Base-by-base conservation (phyloP, 352 stramenopile genomes). In the Globisporangium iwayamae region DNA sequence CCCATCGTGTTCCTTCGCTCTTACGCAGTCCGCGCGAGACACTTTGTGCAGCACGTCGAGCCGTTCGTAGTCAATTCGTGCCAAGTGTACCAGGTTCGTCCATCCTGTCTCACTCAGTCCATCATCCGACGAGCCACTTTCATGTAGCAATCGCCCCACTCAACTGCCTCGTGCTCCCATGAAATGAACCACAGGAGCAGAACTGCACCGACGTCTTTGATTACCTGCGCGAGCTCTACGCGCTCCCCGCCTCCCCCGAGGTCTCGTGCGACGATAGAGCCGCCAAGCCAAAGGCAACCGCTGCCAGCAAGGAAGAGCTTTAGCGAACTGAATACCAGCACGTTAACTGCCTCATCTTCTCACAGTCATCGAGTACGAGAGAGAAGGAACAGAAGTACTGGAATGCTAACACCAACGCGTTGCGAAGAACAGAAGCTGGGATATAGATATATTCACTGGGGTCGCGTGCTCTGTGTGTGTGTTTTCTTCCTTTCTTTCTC, bases 41-140 rank as follows among this genome's bases (percentile, higher is more conserved):
- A 86, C 45, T 89, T 90, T 63, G 76, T 90, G 46, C 66, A 81
- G 60, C 77, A 86, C 63, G 75, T 90, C 2, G 81, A 90, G 62
- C 81, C 81, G 4, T 85, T 89, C 46, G 77, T 79, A 7, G 50
- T 87, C 34, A 81, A 82, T 45, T 71, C 76, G 45, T 89, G 81
- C 65, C 54, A 78, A 30, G 65, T 78, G 47, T 79, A 76, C 58
- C 61, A 83, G 63, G 81, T 90, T 69, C n/a, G 74, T 69, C 7
- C 6, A 4, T 14, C 28, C 9, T 48, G 20, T 25, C 13, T n/a
- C 41, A 4, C 45, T 54, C 48, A 28, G 4, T 48, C 10, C 4
- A 22, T 30, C 10, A 36, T 9, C 32, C 4, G 25, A 56, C 18
- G 4, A 13, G 10, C 4, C 45, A 48, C 43, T 62, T 5, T 41